Conservation (phyloP, 2,329 filamentous ascomycete species). For the Sordariomycetes sp. region DNA sequence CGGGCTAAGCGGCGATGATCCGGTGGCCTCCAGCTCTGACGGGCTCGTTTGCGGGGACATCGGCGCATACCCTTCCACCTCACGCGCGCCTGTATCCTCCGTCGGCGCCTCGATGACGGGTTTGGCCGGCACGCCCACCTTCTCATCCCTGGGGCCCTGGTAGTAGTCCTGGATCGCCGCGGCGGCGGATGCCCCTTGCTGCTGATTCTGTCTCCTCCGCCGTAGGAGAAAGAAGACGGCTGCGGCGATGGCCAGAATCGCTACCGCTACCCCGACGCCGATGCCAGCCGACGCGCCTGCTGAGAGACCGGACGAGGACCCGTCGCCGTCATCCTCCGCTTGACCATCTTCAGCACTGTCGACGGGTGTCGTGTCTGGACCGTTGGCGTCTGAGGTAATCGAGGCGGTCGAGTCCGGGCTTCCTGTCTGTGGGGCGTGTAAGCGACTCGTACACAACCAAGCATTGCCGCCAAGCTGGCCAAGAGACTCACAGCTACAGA, state of each 20-base stretch:
- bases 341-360: background rate
- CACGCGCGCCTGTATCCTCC: background rate
- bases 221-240: slow-evolving; percentile 15
- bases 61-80: background rate
- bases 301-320: slow-evolving; percentile 9
- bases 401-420: background rate
- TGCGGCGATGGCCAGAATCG: slow-evolving; percentile 11
- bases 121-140: background rate
- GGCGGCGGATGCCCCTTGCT: background rate
- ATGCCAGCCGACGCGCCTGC: slow-evolving; percentile 16
- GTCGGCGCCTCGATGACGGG: background rate
- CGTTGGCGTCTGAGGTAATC: background rate
- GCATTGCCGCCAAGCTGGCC: background rate
- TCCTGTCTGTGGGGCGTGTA: background rate
- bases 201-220: slow-evolving; percentile 5
- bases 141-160: background rate
- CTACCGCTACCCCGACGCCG: slow-evolving; percentile 15
- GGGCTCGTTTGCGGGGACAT: background rate
- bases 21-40: background rate
- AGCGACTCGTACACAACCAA: background rate
- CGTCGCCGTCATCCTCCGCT: background rate
- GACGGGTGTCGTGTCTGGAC: background rate
- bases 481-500: background rate
- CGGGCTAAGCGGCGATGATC: background rate
- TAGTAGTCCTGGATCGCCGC: background rate